These are phyloP conservation scores for Xylariaceae sp. DNA, from an alignment of 2,329 filamentous ascomycete species.

Conservation along the genomic window DNA sequence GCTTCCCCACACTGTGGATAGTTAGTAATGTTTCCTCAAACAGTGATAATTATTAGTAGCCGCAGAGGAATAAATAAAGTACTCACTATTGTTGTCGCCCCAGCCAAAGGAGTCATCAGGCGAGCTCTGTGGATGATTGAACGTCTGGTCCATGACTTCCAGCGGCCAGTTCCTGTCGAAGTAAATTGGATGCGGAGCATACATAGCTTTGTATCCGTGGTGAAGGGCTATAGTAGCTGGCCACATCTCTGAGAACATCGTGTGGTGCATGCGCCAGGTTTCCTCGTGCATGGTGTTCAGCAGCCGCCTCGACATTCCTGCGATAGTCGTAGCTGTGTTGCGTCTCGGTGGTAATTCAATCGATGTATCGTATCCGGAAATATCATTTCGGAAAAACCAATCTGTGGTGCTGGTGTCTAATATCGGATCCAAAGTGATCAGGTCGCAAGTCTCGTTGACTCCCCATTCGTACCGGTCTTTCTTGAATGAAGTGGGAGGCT, in stretches of 20 bases:
- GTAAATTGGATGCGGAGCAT: slow-evolving; percentile 69
- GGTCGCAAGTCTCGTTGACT: slow-evolving; percentile 55
- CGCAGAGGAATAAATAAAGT: too few relatives aligned
- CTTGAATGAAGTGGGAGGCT: slow-evolving; percentile 58
- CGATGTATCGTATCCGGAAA: slow-evolving; percentile 51
- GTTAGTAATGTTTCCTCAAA: too few relatives aligned
- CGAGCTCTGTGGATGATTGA: slow-evolving; percentile 57
- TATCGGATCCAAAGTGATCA: slow-evolving; percentile 59
- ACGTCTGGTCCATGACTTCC: slow-evolving; percentile 58
- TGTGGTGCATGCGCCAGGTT: slow-evolving; percentile 47
- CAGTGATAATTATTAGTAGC: too few relatives aligned
- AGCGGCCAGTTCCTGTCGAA: slow-evolving; percentile 60
- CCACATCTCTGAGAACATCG: slow-evolving; percentile 63
- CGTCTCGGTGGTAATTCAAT: slow-evolving; percentile 54
- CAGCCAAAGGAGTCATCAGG: slow-evolving; percentile 55
- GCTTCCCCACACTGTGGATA: slow-evolving; percentile 47
- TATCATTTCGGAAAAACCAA: slow-evolving; percentile 56
- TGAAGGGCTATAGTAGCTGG: slow-evolving; percentile 54
- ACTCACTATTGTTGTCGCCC: slow-evolving; percentile 58
- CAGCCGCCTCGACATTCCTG: slow-evolving; percentile 50
- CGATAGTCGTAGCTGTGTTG: slow-evolving; percentile 56
- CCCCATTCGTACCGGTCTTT: slow-evolving; percentile 63
- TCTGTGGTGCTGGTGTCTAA: slow-evolving; percentile 56
- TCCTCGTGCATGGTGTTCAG: slow-evolving; percentile 58
- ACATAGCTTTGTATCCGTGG: slow-evolving; percentile 85